Base-by-base conservation (phyloP, 2,329 filamentous ascomycete species). In the Torrubiella hemipterigena region DNA sequence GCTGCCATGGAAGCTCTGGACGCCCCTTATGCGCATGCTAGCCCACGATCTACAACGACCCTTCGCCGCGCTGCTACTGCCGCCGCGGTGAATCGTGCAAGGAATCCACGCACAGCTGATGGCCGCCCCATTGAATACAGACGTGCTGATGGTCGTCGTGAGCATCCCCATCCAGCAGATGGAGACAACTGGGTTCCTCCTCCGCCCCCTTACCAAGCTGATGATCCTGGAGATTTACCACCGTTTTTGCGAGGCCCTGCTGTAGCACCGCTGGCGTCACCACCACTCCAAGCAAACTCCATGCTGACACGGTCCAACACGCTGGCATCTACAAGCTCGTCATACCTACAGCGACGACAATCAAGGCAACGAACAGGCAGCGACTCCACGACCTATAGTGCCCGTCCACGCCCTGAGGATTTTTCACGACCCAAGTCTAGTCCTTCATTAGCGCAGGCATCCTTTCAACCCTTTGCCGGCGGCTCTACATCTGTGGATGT, bases 151-250 rank as follows among this genome's bases (percentile, higher is more conserved):
- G 76, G 77, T 6, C 66, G 77, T 25, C 64, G 71, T 25, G 79
- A 87, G 45, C 68, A 85, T 42, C 83, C 83, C 4, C 82, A 91
- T 51, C 83, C 91, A 53, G 89, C 82, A 40, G 83, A 91, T 49
- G 82, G 83, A 4, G 84, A 91, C 45, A 84, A 87, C 44, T 93
- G 84, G 84, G 80, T 86, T 5, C 81, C 83, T 5, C 84, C 84
- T 5, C 84, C 84, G 7, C 84, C 84, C 4, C 82, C 82, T 1
- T 93, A 93, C 44, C 73, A 76, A 24, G 70, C 73, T 33, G 75
- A 81, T 1, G 69, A 73, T 29, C 69, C 70, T 1, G 63, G 61
- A 8, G 69, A 73, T 42, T 39, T 71, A 33, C 70, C 71, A 2
- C 63, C 58, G 3, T 76, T 75, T 38, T 41, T 76, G 39, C 67